Conservation (phyloP, 768 basidiomycete species). For the Lentinula detonsa region DNA sequence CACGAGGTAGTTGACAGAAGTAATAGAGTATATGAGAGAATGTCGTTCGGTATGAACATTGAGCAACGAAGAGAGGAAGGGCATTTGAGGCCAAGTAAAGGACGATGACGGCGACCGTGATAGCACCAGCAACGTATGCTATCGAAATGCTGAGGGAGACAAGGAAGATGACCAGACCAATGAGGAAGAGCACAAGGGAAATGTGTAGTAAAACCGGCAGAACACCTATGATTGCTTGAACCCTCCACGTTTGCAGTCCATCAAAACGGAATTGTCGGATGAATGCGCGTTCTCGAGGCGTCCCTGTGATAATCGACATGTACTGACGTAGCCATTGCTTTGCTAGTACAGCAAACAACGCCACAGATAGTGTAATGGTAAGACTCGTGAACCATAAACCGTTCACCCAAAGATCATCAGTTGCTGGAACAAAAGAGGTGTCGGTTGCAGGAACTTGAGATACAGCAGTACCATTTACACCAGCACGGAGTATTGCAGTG, state of each 20-base stretch:
- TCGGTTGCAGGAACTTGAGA: constrained; percentile 15
- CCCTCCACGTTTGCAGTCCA: constrained; percentile 29
- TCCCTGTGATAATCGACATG: constrained; percentile 21
- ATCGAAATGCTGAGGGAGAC: constrained; percentile 27
- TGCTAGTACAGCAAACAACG: constrained; percentile 37
- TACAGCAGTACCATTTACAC: constrained; percentile 7
- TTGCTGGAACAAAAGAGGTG: constrained; percentile 30
- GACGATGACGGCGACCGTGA: background rate
- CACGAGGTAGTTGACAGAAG: background rate
- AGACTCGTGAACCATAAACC: constrained; percentile 38
- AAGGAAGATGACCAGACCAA: constrained; percentile 39
- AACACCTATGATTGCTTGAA: constrained; percentile 30
- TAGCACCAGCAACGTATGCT: background rate
- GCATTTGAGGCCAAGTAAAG: constrained; percentile 6
- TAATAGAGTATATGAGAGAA: constrained; percentile 1
- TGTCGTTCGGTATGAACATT: constrained; percentile 10
- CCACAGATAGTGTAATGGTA: constrained; percentile 31
- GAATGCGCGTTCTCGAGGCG: constrained; percentile 20
- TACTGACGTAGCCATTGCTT: constrained; percentile 44
- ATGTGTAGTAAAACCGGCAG: constrained; percentile 44
- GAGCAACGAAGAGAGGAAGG: background rate
- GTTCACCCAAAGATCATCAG: constrained; percentile 10
- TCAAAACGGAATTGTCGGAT: constrained; percentile 34
- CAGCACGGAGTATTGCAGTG: constrained; percentile 20
- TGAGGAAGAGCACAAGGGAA: constrained; percentile 44